phyloP scores from a whole-genome alignment of 208 protist genomes.

The Acanthamoeba lugdunensis region DNA sequence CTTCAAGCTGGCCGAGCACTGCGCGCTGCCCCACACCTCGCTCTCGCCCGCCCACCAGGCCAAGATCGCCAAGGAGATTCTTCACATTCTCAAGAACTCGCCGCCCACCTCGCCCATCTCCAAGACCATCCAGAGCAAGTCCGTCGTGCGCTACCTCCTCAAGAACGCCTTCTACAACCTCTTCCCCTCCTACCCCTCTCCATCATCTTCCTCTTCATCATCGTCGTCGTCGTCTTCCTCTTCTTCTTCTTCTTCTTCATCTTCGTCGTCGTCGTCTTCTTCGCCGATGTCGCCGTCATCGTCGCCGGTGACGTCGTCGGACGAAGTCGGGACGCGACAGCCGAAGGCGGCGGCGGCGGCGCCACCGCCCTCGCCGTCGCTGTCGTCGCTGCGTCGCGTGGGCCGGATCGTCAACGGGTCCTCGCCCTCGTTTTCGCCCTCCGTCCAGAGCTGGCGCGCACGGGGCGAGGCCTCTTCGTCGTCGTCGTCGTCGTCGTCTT shows the following conservation, averaged over 20 bases:
- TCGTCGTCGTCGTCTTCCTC: not conserved
- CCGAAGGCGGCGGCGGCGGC: not conserved
- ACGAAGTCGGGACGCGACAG: not conserved
- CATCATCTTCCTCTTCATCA: not conserved
- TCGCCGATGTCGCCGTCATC: not conserved
- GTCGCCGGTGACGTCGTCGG: not conserved
- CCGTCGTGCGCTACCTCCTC: conserved; percentile 62
- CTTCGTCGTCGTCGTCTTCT: not conserved
- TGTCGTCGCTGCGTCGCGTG: conserved; percentile 9
- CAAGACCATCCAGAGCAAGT: conserved; percentile 70
- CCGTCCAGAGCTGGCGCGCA: conserved; percentile 34
- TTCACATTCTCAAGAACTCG: conserved; percentile 56
- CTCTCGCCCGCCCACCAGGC: conserved; percentile 5
- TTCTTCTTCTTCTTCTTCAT: not conserved
- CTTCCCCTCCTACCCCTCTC: not conserved
- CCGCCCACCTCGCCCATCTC: conserved; percentile 59
- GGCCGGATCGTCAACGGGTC: not conserved
- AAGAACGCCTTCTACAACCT: conserved; percentile 66
- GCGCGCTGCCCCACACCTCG: not conserved
- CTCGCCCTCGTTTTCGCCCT: conserved; percentile 12
- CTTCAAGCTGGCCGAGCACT: conserved; percentile 63
- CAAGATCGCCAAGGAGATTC: conserved; percentile 62
- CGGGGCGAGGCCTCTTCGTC: not conserved
- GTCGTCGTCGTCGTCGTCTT: not conserved
- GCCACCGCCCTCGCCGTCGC: conserved; percentile 19